phyloP scores from a whole-genome alignment of 1,284 basidiomycete genomes.

The Apiotrichum laibachii region DNA sequence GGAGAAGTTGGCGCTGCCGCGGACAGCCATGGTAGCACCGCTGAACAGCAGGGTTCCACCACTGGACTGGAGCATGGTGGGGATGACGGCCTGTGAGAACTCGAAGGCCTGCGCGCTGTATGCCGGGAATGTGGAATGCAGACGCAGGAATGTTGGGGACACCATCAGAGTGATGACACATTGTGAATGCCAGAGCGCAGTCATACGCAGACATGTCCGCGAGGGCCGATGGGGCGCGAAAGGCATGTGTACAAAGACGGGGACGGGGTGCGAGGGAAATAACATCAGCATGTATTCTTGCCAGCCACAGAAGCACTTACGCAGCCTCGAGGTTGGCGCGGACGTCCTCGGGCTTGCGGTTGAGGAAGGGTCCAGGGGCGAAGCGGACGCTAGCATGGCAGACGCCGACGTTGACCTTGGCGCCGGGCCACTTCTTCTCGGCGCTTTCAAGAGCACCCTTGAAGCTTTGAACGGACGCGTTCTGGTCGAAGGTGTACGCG shows the following conservation, averaged over 20 bases:
- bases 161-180: background rate
- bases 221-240: too few species aligned
- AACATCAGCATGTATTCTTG: background rate
- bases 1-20: slow-evolving; percentile 35
- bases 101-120: slow-evolving; percentile 32
- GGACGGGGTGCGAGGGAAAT: too few species aligned
- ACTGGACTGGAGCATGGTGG: slow-evolving; percentile 31
- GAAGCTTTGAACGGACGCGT: slow-evolving; percentile 21
- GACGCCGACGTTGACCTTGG: slow-evolving; percentile 40
- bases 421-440: slow-evolving; percentile 35
- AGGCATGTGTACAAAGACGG: too few species aligned
- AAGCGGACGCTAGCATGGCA: slow-evolving; percentile 40
- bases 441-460: slow-evolving; percentile 32
- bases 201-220: too few species aligned
- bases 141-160: background rate
- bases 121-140: background rate
- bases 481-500: slow-evolving; percentile 34
- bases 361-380: slow-evolving; percentile 36
- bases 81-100: slow-evolving; percentile 40
- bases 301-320: slow-evolving; percentile 25
- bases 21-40: slow-evolving; percentile 44
- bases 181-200: too few species aligned
- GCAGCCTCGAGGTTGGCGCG: slow-evolving; percentile 31
- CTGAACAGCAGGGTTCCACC: slow-evolving; percentile 47
- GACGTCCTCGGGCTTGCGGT: slow-evolving; percentile 32